Evolutionary conservation across 495 filamentous ascomycete genomes (phyloP).

Genomic region (Penicillium verhagenii): DNA sequence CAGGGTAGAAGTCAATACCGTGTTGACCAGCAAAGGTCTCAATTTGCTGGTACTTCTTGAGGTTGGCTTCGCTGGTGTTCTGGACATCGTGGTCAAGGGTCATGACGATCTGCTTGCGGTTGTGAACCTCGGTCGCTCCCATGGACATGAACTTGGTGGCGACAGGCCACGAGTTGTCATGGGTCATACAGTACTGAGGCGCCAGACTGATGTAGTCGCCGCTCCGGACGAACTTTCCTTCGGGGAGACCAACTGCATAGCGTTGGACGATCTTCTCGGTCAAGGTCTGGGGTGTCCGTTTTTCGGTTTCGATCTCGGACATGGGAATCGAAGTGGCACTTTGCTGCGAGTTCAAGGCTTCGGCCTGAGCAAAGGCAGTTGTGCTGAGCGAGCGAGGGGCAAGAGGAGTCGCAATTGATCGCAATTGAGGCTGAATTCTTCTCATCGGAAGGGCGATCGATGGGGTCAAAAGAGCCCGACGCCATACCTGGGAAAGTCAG

Average conservation of each 20-base stretch:
- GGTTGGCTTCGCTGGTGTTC: conserved; percentile 77
- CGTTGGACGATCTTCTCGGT: conserved; percentile 92
- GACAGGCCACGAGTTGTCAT: conserved; percentile 91
- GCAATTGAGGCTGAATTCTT: background rate
- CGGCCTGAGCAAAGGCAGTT: background rate
- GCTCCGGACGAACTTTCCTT: conserved; percentile 67
- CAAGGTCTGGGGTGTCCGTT: conserved; percentile 60
- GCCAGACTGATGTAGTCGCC: conserved; percentile 83
- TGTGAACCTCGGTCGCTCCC: conserved; percentile 72
- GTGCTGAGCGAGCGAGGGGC: background rate
- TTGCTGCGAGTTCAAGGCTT: background rate
- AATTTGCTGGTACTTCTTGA: conserved; percentile 83
- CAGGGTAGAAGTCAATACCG: conserved; percentile 80
- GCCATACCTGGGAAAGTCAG: background rate
- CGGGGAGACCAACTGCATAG: conserved; percentile 67
- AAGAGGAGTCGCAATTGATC: background rate
- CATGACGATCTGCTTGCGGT: conserved; percentile 78
- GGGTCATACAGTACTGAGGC: conserved; percentile 80
- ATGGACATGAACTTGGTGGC: conserved; percentile 85
- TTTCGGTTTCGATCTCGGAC: background rate
- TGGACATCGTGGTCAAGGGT: conserved; percentile 94
- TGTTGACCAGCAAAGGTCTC: conserved; percentile 83
- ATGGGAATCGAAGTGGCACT: background rate
- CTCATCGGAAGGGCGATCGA: background rate
- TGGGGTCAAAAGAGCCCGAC: background rate